Percentiles rank a stretch among this genome's conserved stretches.
phyloP scores from a whole-genome alignment of 768 basidiomycete genomes.

The Crepidotus variabilis region DNA sequence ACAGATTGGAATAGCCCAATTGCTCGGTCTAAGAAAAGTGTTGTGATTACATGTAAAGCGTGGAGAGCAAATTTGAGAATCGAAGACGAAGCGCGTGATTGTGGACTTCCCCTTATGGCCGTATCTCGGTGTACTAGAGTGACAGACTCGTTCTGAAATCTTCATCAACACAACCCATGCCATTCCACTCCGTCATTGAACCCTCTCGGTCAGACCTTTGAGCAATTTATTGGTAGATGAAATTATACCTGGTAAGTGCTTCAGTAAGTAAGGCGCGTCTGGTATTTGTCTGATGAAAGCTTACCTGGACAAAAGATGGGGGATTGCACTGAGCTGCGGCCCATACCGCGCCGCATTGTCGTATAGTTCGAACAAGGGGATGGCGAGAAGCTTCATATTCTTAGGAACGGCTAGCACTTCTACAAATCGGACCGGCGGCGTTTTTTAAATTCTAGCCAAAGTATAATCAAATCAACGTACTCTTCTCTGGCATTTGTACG shows the following conservation, averaged over 20 bases:
- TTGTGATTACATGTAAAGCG: no score
- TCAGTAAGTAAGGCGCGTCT: constrained; percentile 21
- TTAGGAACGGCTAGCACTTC: constrained; percentile 96
- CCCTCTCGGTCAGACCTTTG: no score
- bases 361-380: constrained; percentile 95
- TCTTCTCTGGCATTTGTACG: constrained; percentile 92
- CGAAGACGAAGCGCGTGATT: no score
- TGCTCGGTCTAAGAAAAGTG: no score
- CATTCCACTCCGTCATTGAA: no score
- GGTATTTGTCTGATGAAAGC: not conserved
- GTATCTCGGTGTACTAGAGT: no score
- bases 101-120: no score
- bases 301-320: constrained; percentile 83
- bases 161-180: no score
- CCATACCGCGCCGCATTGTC: constrained; percentile 96
- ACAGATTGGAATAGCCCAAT: no score
- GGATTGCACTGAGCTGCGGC: constrained; percentile 91
- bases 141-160: no score
- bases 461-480: constrained; percentile 44
- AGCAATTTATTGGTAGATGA: constrained; percentile 62
- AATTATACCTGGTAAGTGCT: constrained; percentile 55
- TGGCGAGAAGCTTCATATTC: constrained; percentile 98
- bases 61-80: no score
- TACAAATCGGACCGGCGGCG: constrained; percentile 25
- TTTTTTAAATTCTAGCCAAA: not conserved